phyloP scores from a whole-genome alignment of 78 protist species.

The Polysphondylium violaceum region DNA sequence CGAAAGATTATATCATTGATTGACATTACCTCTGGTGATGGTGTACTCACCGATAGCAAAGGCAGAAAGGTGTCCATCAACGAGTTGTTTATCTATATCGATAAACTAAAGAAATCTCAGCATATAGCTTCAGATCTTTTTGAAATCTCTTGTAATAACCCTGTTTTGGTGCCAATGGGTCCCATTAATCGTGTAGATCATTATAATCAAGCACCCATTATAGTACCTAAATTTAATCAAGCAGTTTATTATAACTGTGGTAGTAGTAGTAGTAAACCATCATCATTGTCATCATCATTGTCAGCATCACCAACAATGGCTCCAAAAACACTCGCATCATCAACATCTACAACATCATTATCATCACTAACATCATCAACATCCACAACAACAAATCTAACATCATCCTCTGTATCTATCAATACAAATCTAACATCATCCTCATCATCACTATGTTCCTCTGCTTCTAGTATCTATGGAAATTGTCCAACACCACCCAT shows the following conservation, averaged over 20 bases:
- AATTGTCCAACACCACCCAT: neutral
- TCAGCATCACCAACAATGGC: neutral
- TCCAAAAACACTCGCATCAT: neutral
- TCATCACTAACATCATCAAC: constrained; percentile 1
- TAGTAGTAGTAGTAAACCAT: neutral
- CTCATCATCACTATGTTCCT: neutral
- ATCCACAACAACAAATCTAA: constrained; percentile 5
- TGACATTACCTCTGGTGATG: neutral
- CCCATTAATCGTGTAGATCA: constrained; percentile 28
- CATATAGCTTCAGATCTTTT: constrained; percentile 23
- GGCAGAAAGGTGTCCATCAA: neutral
- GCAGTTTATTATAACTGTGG: constrained; percentile 27
- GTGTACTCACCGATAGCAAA: constrained; percentile 4
- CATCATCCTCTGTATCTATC: neutral
- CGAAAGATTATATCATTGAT: neutral
- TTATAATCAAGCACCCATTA: constrained; percentile 40
- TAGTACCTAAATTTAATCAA: constrained; percentile 24
- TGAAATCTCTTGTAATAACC: constrained; percentile 39
- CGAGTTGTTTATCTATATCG: constrained; percentile 24
- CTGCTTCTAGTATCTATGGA: neutral
- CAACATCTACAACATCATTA: neutral
- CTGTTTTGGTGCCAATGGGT: neutral
- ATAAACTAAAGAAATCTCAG: constrained; percentile 46
- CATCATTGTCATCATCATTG: neutral
- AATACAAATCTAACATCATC: neutral